These are phyloP conservation scores for Pleurotus pulmonarius DNA, from an alignment of 768 basidiomycete species.

Conservation along the genomic window DNA sequence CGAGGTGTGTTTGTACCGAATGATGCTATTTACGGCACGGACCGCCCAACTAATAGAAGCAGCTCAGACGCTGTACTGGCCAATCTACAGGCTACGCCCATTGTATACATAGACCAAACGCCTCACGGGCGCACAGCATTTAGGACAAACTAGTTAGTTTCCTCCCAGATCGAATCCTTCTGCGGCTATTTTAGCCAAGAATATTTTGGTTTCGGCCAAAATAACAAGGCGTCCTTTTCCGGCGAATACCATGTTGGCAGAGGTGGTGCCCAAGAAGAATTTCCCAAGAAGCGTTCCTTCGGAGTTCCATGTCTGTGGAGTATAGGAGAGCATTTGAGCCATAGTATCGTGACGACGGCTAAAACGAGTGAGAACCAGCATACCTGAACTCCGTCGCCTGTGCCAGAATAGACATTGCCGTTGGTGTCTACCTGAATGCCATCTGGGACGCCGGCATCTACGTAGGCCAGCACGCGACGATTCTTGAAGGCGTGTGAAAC, in stretches of 20 bases:
- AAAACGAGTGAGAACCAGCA: too few relatives aligned
- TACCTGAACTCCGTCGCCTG: constrained; percentile 68
- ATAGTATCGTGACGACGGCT: too few relatives aligned
- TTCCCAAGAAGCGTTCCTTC: constrained; percentile 60
- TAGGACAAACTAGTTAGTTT: neutral
- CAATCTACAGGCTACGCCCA: too few relatives aligned
- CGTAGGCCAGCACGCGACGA: constrained; percentile 64
- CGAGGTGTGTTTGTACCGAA: too few relatives aligned
- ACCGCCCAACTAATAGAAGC: too few relatives aligned
- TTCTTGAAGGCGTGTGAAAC: constrained; percentile 50
- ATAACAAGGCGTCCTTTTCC: constrained; percentile 39
- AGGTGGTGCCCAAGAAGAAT: constrained; percentile 47
- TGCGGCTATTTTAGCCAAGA: constrained; percentile 42
- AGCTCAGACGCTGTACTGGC: too few relatives aligned
- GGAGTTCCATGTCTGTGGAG: constrained; percentile 45
- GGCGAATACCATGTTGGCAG: constrained; percentile 46
- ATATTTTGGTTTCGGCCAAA: constrained; percentile 44
- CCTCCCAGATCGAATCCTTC: constrained; percentile 12
- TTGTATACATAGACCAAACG: neutral
- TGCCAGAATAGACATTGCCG: constrained; percentile 66
- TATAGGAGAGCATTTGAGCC: neutral
- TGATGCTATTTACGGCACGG: too few relatives aligned
- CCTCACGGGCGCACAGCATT: neutral
- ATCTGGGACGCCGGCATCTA: constrained; percentile 64
- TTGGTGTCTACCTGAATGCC: constrained; percentile 61